These are phyloP conservation scores for Curvularia spicifera DNA, from an alignment of 2,329 filamentous ascomycete genomes.

Conservation along the genomic window DNA sequence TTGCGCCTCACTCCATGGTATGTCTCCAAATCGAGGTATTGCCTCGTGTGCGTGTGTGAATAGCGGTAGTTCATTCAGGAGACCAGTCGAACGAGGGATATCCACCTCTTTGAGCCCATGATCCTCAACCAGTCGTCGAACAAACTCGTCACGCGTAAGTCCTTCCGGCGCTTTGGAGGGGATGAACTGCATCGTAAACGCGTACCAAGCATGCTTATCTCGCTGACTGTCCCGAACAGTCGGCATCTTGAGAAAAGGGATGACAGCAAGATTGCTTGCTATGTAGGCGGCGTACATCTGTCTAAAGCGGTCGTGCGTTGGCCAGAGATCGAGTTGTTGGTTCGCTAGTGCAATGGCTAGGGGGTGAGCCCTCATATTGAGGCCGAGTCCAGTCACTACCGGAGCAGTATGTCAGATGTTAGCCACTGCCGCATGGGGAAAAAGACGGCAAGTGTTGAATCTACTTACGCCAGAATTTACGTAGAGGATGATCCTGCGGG, in stretches of 20 bases:
- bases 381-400: neutral
- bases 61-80: neutral
- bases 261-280: neutral
- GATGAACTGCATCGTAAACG: neutral
- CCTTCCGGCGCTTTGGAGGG: neutral
- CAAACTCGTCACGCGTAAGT: neutral
- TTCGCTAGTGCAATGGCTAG: neutral
- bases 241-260: neutral
- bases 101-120: neutral
- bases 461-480: neutral
- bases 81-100: neutral
- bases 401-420: too few relatives aligned
- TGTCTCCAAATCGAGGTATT: neutral
- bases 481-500: neutral
- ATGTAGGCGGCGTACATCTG: neutral
- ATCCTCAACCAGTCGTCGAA: neutral
- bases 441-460: too few relatives aligned
- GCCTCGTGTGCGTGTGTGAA: neutral
- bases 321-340: neutral
- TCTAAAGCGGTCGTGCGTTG: neutral
- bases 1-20: neutral
- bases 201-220: neutral
- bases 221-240: neutral
- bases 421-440: too few relatives aligned
- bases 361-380: neutral